A percentile compares a stretch with the other conserved stretches of the same genome.
These are phyloP conservation scores for Dothistroma pini DNA, from an alignment of 2,329 filamentous ascomycete species.

Conservation along the genomic window DNA sequence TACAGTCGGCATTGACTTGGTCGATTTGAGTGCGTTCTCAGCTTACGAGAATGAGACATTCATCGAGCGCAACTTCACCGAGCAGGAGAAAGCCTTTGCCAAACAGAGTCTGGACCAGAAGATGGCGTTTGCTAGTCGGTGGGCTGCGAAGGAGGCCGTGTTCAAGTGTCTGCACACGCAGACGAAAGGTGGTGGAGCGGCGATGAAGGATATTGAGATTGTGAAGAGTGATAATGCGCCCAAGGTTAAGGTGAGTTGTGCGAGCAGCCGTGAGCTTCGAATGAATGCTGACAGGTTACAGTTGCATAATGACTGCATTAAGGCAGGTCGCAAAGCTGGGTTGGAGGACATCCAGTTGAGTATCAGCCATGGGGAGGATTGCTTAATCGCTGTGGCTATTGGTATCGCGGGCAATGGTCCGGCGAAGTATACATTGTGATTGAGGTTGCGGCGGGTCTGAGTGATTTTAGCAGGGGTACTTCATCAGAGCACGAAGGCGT, in stretches of 20 bases:
- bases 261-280: neutral
- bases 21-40: conserved; percentile 78
- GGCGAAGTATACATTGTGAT: neutral
- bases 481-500: neutral
- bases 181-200: conserved; percentile 79
- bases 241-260: conserved; percentile 67
- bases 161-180: conserved; percentile 92
- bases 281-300: neutral
- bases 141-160: conserved; percentile 95
- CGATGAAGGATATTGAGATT: conserved; percentile 91
- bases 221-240: conserved; percentile 75
- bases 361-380: conserved; percentile 1
- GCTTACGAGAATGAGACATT: conserved; percentile 90
- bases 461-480: neutral
- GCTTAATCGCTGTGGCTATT: neutral
- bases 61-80: conserved; percentile 86
- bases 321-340: neutral
- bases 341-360: neutral
- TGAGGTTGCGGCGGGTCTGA: neutral
- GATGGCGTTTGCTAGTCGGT: conserved; percentile 85
- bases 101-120: conserved; percentile 70
- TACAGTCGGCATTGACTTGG: conserved; percentile 81
- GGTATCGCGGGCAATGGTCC: neutral
- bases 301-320: neutral
- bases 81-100: conserved; percentile 77